Percentiles rank a stretch among this genome's conserved stretches.
These are phyloP conservation scores for Oxalis stricta DNA, from an alignment of 441 rosid genomes.

Conservation along the genomic window DNA sequence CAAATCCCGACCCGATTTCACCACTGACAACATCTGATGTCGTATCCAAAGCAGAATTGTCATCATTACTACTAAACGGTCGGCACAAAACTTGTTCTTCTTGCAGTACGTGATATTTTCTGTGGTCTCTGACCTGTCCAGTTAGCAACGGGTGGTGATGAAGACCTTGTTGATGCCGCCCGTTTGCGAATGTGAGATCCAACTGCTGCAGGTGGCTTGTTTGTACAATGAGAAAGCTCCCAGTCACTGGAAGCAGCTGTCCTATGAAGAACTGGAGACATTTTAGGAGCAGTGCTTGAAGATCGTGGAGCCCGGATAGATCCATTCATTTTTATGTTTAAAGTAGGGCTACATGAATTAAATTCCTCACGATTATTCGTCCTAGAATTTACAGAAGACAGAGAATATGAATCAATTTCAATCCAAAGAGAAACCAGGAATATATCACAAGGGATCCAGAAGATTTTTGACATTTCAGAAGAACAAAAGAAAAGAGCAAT, in stretches of 20 bases:
- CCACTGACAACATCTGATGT: slow-evolving; percentile 59
- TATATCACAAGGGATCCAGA: background rate
- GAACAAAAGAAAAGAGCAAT: background rate
- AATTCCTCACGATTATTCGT: slow-evolving; percentile 59
- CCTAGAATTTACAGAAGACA: slow-evolving; percentile 32
- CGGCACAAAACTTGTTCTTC: slow-evolving; percentile 81
- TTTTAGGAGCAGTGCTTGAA: slow-evolving; percentile 55
- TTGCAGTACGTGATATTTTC: slow-evolving; percentile 79
- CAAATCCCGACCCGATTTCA: slow-evolving; percentile 59
- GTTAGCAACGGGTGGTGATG: slow-evolving; percentile 84
- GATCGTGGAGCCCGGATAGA: slow-evolving; percentile 76
- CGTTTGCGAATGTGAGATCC: slow-evolving; percentile 78
- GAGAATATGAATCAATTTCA: slow-evolving; percentile 4
- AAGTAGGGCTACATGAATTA: slow-evolving; percentile 73
- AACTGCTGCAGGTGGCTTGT: slow-evolving; percentile 55
- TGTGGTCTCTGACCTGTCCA: slow-evolving; percentile 94
- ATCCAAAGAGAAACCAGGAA: slow-evolving; percentile 1
- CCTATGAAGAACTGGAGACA: slow-evolving; percentile 63
- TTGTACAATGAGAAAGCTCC: slow-evolving; percentile 78
- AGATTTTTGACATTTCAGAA: too few relatives aligned
- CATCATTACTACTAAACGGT: slow-evolving; percentile 63
- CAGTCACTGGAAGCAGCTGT: slow-evolving; percentile 63
- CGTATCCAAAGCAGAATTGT: slow-evolving; percentile 52
- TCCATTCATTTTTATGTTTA: slow-evolving; percentile 53
- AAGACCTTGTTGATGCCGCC: slow-evolving; percentile 49